These are phyloP conservation scores for Colletotrichum shisoi DNA, from an alignment of 2,329 filamentous ascomycete genomes.

Conservation along the genomic window DNA sequence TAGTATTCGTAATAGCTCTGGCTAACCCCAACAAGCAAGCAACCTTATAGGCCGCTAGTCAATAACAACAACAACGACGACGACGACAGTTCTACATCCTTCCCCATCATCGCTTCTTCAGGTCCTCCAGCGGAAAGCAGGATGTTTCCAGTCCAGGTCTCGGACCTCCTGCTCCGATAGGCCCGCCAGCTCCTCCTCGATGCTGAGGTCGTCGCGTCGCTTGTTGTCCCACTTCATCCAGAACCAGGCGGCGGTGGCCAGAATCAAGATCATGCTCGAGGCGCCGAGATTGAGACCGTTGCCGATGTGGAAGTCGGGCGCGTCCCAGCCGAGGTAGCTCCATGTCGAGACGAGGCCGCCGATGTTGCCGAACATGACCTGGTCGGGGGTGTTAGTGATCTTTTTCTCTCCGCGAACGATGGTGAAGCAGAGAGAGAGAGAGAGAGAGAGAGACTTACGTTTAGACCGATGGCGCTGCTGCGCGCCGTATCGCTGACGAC, in stretches of 20 bases:
- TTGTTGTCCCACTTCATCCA: constrained; percentile 71
- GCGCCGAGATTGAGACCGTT: constrained; percentile 74
- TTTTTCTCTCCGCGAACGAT: rapidly evolving
- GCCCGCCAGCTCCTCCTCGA: constrained; percentile 65
- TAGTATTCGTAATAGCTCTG: no score
- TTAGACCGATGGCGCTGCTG: constrained; percentile 70
- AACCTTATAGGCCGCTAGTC: no score
- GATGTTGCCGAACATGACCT: constrained; percentile 75
- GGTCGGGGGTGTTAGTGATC: background rate
- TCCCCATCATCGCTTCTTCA: background rate
- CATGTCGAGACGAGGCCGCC: constrained; percentile 73
- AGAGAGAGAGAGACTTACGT: constrained; percentile 43
- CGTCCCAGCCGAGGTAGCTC: constrained; percentile 70
- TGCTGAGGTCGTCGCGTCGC: constrained; percentile 61
- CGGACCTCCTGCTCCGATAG: constrained; percentile 62
- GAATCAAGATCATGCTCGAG: constrained; percentile 59
- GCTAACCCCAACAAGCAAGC: no score
- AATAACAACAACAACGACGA: no score
- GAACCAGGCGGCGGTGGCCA: constrained; percentile 56
- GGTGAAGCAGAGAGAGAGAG: background rate
- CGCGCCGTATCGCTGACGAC: constrained; percentile 75
- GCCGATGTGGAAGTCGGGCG: constrained; percentile 72
- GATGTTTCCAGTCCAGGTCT: constrained; percentile 73
- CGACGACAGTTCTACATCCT: background rate
- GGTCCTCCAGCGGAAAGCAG: constrained; percentile 67